Evolutionary conservation across 2,329 filamentous ascomycete genomes (phyloP), one percentile per base, ranked within the genome.

Genomic region (Aureobasidium sp.): DNA sequence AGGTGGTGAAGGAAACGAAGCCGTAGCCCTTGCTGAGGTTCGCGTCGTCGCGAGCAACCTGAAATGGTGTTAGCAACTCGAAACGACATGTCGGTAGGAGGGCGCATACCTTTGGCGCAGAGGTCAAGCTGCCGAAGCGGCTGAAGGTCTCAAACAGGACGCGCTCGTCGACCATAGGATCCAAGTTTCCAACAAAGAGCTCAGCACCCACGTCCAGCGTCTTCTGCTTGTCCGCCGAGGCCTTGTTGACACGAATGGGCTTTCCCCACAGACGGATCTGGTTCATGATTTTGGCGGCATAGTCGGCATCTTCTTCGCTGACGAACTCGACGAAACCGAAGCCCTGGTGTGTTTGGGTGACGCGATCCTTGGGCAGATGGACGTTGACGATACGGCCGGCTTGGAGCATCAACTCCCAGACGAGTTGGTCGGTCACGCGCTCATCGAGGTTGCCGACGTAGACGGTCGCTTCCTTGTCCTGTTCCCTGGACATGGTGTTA

Each of bases 271-370:
- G 79, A 63, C 92, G 87, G 66, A 97, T 87, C 71, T 93, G 90
- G 77, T 97, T 97, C 88, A 97, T 95, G 67, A 96, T 90, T 71
- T 93, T 88, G 67, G 91, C 89, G 23, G 94, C 93, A 78, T 99
- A 99, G 73, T 97, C 94, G 68, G 94, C 94, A 74, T 96, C 94
- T 70, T 91, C 86, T 72, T 96, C 91, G 67, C 88, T 92, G 71
- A 91, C 93, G 75, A 96, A 99, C 76, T 99, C 94, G 75, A 99
- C 94, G 76, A 99, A 99, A 69, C 94, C 94, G 79, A 96, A 99
- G 68, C 94, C 94, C 76, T 97, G 94, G 74, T 99, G 94, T 61
- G 87, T 88, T 71, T 96, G 91, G 49, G 94, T 96, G 67, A 99
- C 94, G 74, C 94, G 90, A 75, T 99, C 94, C 80, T 96, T 96